Evolutionary conservation across 345 rosid genomes (phyloP), one percentile per base, ranked within the genome.

Genomic region (Melaleuca quinquenervia): DNA sequence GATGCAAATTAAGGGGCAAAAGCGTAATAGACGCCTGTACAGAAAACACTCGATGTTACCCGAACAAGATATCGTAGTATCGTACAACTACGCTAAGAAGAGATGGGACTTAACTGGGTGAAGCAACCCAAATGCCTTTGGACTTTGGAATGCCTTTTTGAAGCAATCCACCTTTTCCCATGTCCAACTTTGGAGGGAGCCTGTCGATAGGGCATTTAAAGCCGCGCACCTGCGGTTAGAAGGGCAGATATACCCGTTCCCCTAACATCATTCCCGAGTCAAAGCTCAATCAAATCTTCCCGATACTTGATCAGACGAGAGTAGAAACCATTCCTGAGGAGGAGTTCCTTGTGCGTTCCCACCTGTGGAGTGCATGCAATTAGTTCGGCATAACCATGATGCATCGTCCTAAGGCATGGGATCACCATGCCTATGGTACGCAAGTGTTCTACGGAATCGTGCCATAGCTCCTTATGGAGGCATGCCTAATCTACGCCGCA

Each of bases 331-430:
- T 84, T 87, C 49, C 83, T 87, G 14, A 11, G 85, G 29, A 92
- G 76, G 36, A 92, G 94, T 82, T 90, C 92, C 15, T 7, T 14
- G 84, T 92, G 92, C 7, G 78, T 54, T 55, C 92, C 94, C 87
- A 92, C 85, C 94, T 90, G 86, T 51, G 60, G 50, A 75, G 16
- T 6, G 48, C 78, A 3, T 8, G 78, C 6, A 24, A 70, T 70
- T 32, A 70, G 3, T 70, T 32, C 0, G 12, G 45, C 21, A 64
- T 32, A 64, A 21, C 12, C 44, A 5, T 64, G 22, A 64, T 16
- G 45, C 75, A 29, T 62, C 20, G 20, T 2, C 75, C 75, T 27
- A 15, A 27, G 41, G 11, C 27, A 62, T 41, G 27, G 21, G 41
- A 11, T 29, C 76, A 29, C 44, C 11, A 64, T 20, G 76, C 76